phyloP scores from a whole-genome alignment of 345 rosid genomes.

The Noccaea bulbosa region DNA sequence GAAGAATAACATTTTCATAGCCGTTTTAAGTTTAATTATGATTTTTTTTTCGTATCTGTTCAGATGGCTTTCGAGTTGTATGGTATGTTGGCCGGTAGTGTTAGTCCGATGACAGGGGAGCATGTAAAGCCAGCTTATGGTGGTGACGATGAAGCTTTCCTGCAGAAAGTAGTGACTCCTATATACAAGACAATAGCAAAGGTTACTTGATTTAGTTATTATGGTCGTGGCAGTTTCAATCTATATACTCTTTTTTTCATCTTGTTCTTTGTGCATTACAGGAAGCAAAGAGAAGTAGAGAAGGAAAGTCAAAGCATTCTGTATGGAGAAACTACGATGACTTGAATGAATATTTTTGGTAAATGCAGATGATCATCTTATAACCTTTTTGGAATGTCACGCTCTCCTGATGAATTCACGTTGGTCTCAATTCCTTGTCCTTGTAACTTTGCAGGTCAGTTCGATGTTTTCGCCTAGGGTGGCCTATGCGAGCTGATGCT shows the following conservation, averaged over 20 bases:
- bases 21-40: conserved; percentile 7
- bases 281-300: conserved; percentile 70
- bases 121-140: conserved; percentile 70
- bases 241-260: not conserved
- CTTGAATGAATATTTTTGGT: conserved; percentile 77
- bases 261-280: conserved; percentile 37
- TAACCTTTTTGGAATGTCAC: conserved; percentile 19
- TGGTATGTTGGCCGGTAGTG: conserved; percentile 73
- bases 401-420: conserved; percentile 1
- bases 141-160: conserved; percentile 66
- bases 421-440: conserved; percentile 10
- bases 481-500: conserved; percentile 81
- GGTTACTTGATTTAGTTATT: conserved; percentile 41
- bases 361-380: conserved; percentile 27
- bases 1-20: conserved; percentile 13
- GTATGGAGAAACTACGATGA: conserved; percentile 79
- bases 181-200: conserved; percentile 60
- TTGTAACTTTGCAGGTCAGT: conserved; percentile 55
- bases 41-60: not conserved
- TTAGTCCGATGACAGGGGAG: conserved; percentile 66
- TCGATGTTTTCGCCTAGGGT: conserved; percentile 72
- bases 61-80: conserved; percentile 53
- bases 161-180: conserved; percentile 68
- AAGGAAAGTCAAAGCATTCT: conserved; percentile 73
- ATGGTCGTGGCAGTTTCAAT: not conserved